Percentiles rank a stretch among this genome's conserved stretches.
Conservation (phyloP, 129 eudicot genomes). For the Flaveria ramosissima region DNA sequence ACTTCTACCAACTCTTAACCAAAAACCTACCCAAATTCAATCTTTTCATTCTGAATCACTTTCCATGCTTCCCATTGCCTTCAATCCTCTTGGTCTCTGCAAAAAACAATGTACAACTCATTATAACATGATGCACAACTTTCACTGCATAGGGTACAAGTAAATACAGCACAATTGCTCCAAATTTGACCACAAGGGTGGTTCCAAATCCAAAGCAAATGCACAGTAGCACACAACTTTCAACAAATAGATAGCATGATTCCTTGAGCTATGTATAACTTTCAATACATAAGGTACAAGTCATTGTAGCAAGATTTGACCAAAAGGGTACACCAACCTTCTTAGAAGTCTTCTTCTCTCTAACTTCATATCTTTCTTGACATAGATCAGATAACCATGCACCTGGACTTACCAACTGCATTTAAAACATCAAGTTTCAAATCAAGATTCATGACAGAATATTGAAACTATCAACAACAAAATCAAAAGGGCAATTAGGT, state of each 20-base stretch:
- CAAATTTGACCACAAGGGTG: neutral
- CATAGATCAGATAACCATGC: constrained; percentile 68
- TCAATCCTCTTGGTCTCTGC: constrained; percentile 84
- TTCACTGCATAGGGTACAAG: constrained; percentile 23
- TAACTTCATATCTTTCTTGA: constrained; percentile 74
- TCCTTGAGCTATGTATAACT: neutral
- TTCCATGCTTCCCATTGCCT: constrained; percentile 80
- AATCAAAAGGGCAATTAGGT: constrained; percentile 22
- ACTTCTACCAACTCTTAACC: constrained; percentile 28
- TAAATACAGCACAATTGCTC: neutral
- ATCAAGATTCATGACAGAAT: constrained; percentile 9
- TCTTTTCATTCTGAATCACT: constrained; percentile 67
- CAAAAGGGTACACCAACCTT: constrained; percentile 42
- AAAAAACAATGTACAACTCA: constrained; percentile 20
- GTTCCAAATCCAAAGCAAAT: constrained; percentile 10
- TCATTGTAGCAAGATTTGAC: constrained; percentile 16
- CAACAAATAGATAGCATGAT: no score
- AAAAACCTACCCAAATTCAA: constrained; percentile 32
- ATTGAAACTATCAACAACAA: constrained; percentile 7
- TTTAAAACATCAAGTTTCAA: constrained; percentile 19
- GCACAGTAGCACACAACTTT: neutral
- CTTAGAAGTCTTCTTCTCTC: constrained; percentile 71
- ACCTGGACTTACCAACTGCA: constrained; percentile 73
- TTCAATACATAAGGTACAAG: constrained; percentile 6
- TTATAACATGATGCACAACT: neutral